Base-by-base conservation (phyloP, 176 grass and related monocot species). In the Oryza australiensis region DNA sequence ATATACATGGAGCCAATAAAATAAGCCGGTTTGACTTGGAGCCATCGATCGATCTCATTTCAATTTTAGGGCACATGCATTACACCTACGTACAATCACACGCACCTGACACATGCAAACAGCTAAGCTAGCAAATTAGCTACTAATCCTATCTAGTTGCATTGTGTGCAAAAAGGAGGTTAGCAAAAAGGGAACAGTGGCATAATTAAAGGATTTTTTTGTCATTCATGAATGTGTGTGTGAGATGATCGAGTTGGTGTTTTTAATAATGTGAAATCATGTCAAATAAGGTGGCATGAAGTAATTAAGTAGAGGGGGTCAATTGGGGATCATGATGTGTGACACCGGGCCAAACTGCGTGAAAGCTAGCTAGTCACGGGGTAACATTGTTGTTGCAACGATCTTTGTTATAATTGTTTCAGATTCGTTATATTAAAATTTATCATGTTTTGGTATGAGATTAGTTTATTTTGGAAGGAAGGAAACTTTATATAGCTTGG, bases 1-100 rank as follows among this genome's bases (percentile, higher is more conserved):
- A 60, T 24, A 60, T 24, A 22, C 85, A 87, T 82, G 65, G 65
- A 82, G 72, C 24, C 65, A 24, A 28, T 51, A 76, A 0, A 71
- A 72, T 72, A 82, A 41, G 28, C 55, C 53, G 18, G 53, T 46
- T 82, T 87, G 86, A 87, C 86, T 55, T 82, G 72, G 64, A 2
- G 12, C 24, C 72, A 82, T 70, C 53, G 70, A 79, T 53, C 48
- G 4, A 20, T 18, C 15, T 53, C 51, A 77, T 57, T 82, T 63
- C 15, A 24, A 68, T 55, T 79, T 1, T 2, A 59, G 24, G 33
- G 35, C 49, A 70, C 78, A 82, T 80, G 66, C 64, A 45, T 16
- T 35, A 35, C 9, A 13, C 24, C 20, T 64, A 68, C 40, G 60
- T 32, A 43, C 41, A 34, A 40, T n/a, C 66, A 68, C 14, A 40